Evolutionary conservation across 2,329 filamentous ascomycete genomes (phyloP), one percentile per base, ranked within the genome.

Genomic region (Chalara sp.): DNA sequence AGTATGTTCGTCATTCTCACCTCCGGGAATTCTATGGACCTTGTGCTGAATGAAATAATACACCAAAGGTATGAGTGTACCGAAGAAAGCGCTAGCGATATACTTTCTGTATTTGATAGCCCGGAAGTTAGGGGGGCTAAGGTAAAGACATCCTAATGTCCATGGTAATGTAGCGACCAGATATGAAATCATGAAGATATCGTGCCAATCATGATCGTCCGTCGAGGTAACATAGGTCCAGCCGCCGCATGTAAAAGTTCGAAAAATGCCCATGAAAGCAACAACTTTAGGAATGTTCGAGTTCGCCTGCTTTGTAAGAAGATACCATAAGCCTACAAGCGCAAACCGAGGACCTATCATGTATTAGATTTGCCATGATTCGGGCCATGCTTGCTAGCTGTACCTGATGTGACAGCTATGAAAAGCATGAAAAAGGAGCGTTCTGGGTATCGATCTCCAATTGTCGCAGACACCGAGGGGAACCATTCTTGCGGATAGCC

Each of bases 1-100:
- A 33, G 48, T 32, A 42, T 21, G 39, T 32, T 43, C 8, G 32
- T 13, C 84, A 44, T 11, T 13, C 84, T 69, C 75, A 97, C 92
- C 93, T 78, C 93, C 93, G 52, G 93, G 78, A 55, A 97, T 82
- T 53, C 85, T 89, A 68, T 99, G 90, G 48, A 99, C 88, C 71
- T 99, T 99, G 76, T 99, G 93, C 69, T 96, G 93, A 57, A 99
- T 95, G 67, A 96, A 99, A 68, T 90, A 99, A 74, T 96, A 97
- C 21, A 97, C 79, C 66, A 99, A 74, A 32, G 91, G 91, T 45
- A 96, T 78, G 32, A 99, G 77, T 5, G 90, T 95, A 48, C 86
- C 89, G 64, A 97, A 99, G 73, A 99, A 99, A 40, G 84, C 77
- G 32, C 80, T 75, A 4, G 87, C 89, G 49, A 97, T 72, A 57